phyloP scores from a whole-genome alignment of 768 basidiomycete species.

The Tulasnella calospora region DNA sequence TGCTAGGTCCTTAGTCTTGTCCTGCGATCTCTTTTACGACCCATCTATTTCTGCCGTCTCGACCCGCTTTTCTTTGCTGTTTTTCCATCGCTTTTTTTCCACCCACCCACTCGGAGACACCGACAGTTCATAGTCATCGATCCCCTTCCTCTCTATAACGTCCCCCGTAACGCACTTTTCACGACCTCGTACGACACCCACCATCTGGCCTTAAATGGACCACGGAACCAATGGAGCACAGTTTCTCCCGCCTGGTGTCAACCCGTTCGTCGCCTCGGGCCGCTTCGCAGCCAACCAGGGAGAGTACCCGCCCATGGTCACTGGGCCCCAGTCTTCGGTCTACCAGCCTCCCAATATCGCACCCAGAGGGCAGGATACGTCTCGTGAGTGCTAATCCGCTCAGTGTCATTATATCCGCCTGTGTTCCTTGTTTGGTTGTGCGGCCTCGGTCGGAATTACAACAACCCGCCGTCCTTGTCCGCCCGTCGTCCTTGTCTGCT shows the following conservation, averaged over 20 bases:
- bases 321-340: constrained; percentile 1
- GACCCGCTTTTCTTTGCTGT: constrained; percentile 13
- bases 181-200: constrained; percentile 15
- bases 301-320: neutral
- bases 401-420: neutral
- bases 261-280: neutral
- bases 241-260: constrained; percentile 7
- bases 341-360: constrained; percentile 9
- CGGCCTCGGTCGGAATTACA: constrained; percentile 4
- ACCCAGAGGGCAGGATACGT: neutral
- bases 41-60: neutral
- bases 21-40: constrained; percentile 5
- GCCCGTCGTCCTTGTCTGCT: neutral
- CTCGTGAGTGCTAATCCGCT: neutral
- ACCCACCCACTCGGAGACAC: constrained; percentile 6
- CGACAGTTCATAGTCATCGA: neutral
- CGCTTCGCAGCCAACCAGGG: constrained; percentile 8
- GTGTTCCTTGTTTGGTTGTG: neutral
- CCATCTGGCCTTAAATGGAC: neutral
- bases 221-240: neutral
- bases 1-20: neutral
- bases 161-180: constrained; percentile 14
- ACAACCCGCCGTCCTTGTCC: constrained; percentile 2
- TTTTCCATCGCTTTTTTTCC: constrained; percentile 9
- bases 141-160: constrained; percentile 14